These are phyloP conservation scores for Saccharata proteae DNA, from an alignment of 2,329 filamentous ascomycete species.

Conservation along the genomic window DNA sequence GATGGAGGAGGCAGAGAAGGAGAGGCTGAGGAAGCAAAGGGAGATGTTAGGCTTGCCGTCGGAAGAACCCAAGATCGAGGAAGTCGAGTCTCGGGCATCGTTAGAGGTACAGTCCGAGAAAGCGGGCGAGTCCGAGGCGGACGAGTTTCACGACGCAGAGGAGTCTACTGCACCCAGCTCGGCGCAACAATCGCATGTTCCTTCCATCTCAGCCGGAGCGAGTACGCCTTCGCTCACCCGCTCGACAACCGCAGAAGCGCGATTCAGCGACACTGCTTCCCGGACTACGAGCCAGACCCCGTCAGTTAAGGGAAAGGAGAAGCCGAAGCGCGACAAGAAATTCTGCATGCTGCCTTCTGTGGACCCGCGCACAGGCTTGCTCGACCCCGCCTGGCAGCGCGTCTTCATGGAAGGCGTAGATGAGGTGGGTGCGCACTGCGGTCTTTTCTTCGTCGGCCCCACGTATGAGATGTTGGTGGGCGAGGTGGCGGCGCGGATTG, in stretches of 20 bases:
- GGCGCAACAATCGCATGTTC: conserved; percentile 5
- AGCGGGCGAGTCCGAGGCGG: not conserved
- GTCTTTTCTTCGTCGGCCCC: conserved; percentile 61
- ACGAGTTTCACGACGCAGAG: not conserved
- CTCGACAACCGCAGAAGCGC: no score
- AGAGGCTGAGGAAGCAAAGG: conserved; percentile 3
- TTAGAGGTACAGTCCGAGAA: not conserved
- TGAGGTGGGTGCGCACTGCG: conserved; percentile 75
- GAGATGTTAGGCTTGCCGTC: conserved; percentile 5
- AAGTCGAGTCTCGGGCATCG: not conserved
- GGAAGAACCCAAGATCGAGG: no score
- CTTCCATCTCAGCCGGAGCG: no score
- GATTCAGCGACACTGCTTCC: no score
- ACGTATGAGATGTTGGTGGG: conserved; percentile 69
- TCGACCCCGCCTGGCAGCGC: conserved; percentile 63
- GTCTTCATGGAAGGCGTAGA: conserved; percentile 75
- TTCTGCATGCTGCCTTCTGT: conserved; percentile 65
- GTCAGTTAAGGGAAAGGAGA: conserved; percentile 22
- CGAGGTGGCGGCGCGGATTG: conserved; percentile 55
- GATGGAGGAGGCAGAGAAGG: conserved; percentile 4
- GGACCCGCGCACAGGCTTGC: conserved; percentile 39
- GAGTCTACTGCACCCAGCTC: conserved; percentile 11
- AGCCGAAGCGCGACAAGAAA: conserved; percentile 49
- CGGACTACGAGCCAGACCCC: conserved; percentile 3
- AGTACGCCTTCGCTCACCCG: no score